These are phyloP conservation scores for Periconia sp. DNA, from an alignment of 2,329 filamentous ascomycete genomes.

Conservation along the genomic window DNA sequence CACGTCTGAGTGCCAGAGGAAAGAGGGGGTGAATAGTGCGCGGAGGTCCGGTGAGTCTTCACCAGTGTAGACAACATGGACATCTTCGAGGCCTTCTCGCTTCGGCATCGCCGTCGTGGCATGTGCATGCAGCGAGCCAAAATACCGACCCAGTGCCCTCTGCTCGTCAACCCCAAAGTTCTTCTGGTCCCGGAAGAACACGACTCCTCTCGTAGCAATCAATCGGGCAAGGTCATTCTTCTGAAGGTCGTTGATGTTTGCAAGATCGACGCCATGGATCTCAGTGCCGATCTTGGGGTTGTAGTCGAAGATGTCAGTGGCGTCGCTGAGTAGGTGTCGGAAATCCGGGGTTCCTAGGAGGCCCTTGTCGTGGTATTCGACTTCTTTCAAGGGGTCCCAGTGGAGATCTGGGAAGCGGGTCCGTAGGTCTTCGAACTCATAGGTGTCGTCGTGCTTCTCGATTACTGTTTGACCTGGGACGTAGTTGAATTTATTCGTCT, in stretches of 20 bases:
- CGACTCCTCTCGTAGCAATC: conserved; percentile 61
- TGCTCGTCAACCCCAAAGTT: conserved; percentile 62
- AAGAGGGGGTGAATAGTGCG: conserved; percentile 61
- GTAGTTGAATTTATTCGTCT: conserved; percentile 46
- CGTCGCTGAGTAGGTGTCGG: conserved; percentile 58
- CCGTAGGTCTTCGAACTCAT: conserved; percentile 59
- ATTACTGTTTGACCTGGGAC: conserved; percentile 56
- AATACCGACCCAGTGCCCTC: conserved; percentile 58
- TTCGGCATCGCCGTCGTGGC: conserved; percentile 60
- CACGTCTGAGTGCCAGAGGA: conserved; percentile 63
- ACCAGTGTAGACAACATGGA: conserved; percentile 63
- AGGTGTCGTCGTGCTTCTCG: conserved; percentile 53
- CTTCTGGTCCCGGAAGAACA: conserved; percentile 63
- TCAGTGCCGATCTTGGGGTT: conserved; percentile 64
- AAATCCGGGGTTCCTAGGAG: conserved; percentile 61
- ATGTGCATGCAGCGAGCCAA: conserved; percentile 61
- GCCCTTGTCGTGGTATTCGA: conserved; percentile 61
- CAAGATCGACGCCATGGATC: conserved; percentile 58
- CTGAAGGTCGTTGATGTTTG: conserved; percentile 57
- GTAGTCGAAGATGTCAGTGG: conserved; percentile 63
- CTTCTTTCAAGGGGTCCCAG: conserved; percentile 57
- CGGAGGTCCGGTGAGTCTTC: conserved; percentile 60
- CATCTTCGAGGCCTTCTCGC: conserved; percentile 59
- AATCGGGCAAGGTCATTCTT: conserved; percentile 62
- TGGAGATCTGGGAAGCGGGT: conserved; percentile 60